Conservation (phyloP, 2,329 filamentous ascomycete species). For the Alternaria ethzedia region DNA sequence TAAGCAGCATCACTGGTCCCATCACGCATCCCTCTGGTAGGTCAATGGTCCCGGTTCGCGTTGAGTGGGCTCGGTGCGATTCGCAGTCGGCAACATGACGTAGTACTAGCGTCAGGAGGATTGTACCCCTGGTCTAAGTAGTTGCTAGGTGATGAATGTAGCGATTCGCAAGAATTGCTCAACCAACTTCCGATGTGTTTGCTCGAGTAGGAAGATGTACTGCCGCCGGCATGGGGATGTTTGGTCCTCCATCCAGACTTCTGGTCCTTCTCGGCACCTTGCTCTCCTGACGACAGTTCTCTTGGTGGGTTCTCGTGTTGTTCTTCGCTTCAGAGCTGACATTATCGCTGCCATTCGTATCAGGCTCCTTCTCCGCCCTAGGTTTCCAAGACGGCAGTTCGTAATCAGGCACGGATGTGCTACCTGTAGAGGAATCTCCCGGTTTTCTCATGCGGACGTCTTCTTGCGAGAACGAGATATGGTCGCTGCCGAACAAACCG, state of each 20-base stretch:
- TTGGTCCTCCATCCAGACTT: neutral
- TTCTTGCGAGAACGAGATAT: neutral
- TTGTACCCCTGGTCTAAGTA: neutral
- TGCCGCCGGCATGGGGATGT: neutral
- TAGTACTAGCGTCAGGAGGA: neutral
- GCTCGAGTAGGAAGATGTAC: neutral
- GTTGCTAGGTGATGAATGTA: neutral
- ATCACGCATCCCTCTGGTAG: neutral
- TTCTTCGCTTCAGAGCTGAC: neutral
- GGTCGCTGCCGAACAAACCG: conserved; percentile 11
- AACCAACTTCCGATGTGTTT: neutral
- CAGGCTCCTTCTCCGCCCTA: neutral
- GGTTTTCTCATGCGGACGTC: conserved; percentile 7
- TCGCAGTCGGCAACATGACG: neutral
- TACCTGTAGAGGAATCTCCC: conserved; percentile 16
- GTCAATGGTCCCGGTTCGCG: neutral
- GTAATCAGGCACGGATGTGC: neutral
- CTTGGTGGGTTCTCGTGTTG: too few relatives aligned
- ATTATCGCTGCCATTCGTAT: neutral
- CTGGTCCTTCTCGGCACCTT: neutral
- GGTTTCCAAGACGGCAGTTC: neutral
- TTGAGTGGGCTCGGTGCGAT: neutral
- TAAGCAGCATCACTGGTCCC: neutral
- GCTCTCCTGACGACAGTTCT: neutral
- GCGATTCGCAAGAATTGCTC: neutral